These are phyloP conservation scores for Aspergillus sojae DNA, from an alignment of 2,329 filamentous ascomycete species.

Conservation along the genomic window DNA sequence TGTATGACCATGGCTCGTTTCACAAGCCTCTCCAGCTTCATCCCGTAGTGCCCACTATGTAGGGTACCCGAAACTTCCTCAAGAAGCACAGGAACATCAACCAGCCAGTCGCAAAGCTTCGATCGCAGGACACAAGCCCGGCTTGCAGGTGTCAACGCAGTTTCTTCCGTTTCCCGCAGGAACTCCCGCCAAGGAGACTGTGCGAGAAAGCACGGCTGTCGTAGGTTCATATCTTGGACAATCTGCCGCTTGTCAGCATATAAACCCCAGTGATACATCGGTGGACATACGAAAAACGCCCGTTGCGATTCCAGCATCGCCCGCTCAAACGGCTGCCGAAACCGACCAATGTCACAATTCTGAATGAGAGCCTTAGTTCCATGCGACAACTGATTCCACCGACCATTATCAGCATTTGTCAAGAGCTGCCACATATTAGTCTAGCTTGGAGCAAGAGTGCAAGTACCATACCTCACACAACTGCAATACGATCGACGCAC, in stretches of 20 bases:
- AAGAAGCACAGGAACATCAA: neutral
- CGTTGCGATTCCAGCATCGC: neutral
- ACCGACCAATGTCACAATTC: neutral
- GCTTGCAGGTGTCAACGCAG: neutral
- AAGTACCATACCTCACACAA: neutral
- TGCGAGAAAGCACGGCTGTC: neutral
- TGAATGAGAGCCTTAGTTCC: neutral
- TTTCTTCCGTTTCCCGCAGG: neutral
- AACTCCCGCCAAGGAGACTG: neutral
- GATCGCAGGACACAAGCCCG: neutral
- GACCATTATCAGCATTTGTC: neutral
- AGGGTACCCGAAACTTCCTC: neutral
- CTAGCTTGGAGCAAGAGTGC: too few relatives aligned
- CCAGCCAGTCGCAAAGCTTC: neutral
- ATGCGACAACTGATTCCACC: neutral
- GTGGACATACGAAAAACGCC: neutral
- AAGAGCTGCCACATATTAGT: neutral
- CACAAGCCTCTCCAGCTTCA: neutral
- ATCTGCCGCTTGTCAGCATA: neutral
- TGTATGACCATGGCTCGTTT: neutral
- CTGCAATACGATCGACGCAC: neutral
- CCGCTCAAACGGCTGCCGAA: neutral
- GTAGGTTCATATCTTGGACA: neutral
- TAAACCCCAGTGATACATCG: neutral
- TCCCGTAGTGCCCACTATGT: neutral